Percentiles rank a stretch among this genome's conserved stretches.
phyloP scores from a whole-genome alignment of 305 asterid species.

The Lippia alba region DNA sequence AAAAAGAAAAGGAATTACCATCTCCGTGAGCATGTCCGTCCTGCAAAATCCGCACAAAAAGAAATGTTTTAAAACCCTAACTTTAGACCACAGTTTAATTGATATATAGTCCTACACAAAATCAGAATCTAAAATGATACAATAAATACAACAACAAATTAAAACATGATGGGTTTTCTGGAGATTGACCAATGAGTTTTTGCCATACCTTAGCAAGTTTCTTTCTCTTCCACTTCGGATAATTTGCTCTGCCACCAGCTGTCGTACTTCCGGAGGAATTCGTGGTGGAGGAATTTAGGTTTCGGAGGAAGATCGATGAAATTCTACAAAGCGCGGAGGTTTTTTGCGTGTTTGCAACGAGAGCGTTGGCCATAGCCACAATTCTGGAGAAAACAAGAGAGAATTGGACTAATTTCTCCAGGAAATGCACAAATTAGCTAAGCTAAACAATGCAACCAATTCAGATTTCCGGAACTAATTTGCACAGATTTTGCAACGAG shows the following conservation, averaged over 20 bases:
- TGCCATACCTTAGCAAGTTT: constrained; percentile 71
- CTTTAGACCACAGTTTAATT: not conserved
- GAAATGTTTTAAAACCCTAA: constrained; percentile 18
- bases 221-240: constrained; percentile 54
- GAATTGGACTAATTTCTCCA: too few species aligned
- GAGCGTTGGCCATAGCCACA: constrained; percentile 48
- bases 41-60: constrained; percentile 42
- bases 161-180: constrained; percentile 37
- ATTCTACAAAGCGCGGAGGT: constrained; percentile 36
- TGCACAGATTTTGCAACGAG: too few species aligned
- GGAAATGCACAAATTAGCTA: too few species aligned
- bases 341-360: constrained; percentile 35
- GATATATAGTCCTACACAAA: not conserved
- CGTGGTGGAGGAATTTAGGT: constrained; percentile 31
- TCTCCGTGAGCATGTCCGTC: constrained; percentile 68
- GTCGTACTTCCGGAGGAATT: constrained; percentile 34
- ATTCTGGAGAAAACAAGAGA: too few species aligned
- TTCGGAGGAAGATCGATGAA: constrained; percentile 41
- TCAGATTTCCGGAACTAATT: too few species aligned
- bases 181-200: constrained; percentile 66
- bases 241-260: constrained; percentile 27
- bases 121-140: not conserved
- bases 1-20: constrained; percentile 39
- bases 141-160: not conserved
- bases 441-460: too few species aligned